Percentiles rank a stretch among this genome's conserved stretches.
Conservation (phyloP, 148 eudicot species). For the Chenopodium berlandieri region DNA sequence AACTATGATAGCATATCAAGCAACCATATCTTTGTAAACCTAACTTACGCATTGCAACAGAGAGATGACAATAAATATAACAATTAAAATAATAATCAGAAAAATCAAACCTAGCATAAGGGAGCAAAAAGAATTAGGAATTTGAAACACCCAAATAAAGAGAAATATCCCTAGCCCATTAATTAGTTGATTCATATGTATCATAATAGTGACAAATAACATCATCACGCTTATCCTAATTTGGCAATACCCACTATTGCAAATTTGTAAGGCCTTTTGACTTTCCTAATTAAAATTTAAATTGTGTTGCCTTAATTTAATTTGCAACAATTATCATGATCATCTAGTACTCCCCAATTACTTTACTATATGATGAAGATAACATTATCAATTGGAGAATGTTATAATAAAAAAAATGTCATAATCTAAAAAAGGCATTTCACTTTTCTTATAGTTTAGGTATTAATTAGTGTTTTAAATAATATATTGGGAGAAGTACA, state of each 20-base stretch:
- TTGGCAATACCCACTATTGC: neutral
- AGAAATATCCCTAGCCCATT: neutral
- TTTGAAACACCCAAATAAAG: neutral
- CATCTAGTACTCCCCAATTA: neutral
- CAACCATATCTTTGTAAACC: too few species aligned
- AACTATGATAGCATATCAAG: too few species aligned
- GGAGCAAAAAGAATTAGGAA: neutral
- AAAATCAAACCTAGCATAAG: neutral
- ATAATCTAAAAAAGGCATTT: neutral
- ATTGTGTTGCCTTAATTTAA: neutral
- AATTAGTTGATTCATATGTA: neutral
- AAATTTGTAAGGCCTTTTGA: neutral
- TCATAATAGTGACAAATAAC: conserved; percentile 4
- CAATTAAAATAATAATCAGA: too few species aligned
- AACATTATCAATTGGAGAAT: neutral
- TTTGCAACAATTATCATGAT: neutral
- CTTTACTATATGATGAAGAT: neutral
- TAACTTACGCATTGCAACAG: too few species aligned
- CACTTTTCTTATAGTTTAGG: neutral
- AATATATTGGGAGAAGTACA: too few species aligned
- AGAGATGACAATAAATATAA: neutral
- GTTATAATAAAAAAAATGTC: neutral
- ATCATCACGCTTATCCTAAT: conserved; percentile 12
- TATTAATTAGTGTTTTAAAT: neutral
- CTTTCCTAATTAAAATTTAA: neutral